Percentiles rank a stretch among this genome's conserved stretches.
Conservation (phyloP, 768 basidiomycete genomes). For the Boletus tylopilopsis region DNA sequence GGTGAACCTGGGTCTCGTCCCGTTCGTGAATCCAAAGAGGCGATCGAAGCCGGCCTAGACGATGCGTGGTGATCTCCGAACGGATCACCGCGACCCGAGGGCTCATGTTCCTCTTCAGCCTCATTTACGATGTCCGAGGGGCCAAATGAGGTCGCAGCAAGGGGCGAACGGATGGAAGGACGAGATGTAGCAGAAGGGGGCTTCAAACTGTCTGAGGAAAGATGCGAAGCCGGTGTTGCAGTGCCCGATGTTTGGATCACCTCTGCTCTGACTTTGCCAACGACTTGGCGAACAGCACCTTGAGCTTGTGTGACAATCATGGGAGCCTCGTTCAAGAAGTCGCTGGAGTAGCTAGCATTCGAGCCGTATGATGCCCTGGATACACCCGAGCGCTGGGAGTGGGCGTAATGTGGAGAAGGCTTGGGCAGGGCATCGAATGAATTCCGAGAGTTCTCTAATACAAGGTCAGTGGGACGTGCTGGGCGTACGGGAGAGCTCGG, state of each 20-base stretch:
- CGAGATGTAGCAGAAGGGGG: constrained; percentile 36
- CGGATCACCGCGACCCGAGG: constrained; percentile 42
- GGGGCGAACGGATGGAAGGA: constrained; percentile 56
- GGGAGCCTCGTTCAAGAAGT: constrained; percentile 76
- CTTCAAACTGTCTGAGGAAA: constrained; percentile 38
- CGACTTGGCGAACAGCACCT: constrained; percentile 60
- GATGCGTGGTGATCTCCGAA: constrained; percentile 56
- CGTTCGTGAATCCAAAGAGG: constrained; percentile 23
- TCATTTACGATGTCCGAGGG: constrained; percentile 62
- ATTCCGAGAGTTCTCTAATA: constrained; percentile 59
- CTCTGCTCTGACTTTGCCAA: constrained; percentile 76
- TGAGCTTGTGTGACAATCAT: constrained; percentile 74
- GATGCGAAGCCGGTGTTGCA: constrained; percentile 26
- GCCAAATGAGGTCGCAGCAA: constrained; percentile 69
- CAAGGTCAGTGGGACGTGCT: constrained; percentile 54
- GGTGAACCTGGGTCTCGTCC: constrained; percentile 39
- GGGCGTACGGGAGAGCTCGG: constrained; percentile 49
- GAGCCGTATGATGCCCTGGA: constrained; percentile 72
- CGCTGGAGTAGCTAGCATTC: constrained; percentile 70
- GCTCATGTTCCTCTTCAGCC: constrained; percentile 31
- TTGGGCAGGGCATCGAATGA: constrained; percentile 47
- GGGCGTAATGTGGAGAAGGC: constrained; percentile 36
- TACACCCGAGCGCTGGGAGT: constrained; percentile 52
- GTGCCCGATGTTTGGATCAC: constrained; percentile 60
- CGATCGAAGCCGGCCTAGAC: constrained; percentile 9